phyloP scores from a whole-genome alignment of 2,329 filamentous ascomycete genomes.

The Madurella mycetomatis region DNA sequence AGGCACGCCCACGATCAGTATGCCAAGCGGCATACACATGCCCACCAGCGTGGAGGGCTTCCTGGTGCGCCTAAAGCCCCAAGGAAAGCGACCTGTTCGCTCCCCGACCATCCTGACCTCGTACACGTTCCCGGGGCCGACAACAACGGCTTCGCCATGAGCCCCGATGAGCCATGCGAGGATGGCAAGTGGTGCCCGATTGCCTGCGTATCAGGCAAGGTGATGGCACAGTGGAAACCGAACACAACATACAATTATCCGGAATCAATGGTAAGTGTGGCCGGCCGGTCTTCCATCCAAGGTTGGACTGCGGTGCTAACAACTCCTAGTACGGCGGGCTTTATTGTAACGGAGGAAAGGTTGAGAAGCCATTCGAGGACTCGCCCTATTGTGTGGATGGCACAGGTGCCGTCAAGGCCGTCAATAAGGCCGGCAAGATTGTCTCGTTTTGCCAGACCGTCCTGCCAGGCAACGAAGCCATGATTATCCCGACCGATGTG shows the following conservation, averaged over 20 bases:
- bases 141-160: constrained; percentile 78
- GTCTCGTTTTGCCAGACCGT: constrained; percentile 78
- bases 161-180: constrained; percentile 65
- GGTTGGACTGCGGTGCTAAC: constrained; percentile 10
- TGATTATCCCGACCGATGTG: constrained; percentile 75
- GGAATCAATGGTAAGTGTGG: constrained; percentile 61
- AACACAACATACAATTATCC: constrained; percentile 65
- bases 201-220: constrained; percentile 69
- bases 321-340: constrained; percentile 64
- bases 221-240: constrained; percentile 76
- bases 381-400: constrained; percentile 67
- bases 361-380: constrained; percentile 64
- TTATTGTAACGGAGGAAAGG: constrained; percentile 64
- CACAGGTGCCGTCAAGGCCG: constrained; percentile 58
- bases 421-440: constrained; percentile 59
- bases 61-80: constrained; percentile 33
- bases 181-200: constrained; percentile 69
- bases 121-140: constrained; percentile 61
- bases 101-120: constrained; percentile 63
- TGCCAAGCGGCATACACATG: constrained; percentile 21
- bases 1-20: constrained; percentile 35
- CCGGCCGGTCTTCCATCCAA: neutral
- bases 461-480: constrained; percentile 72
- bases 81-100: constrained; percentile 57
- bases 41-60: constrained; percentile 16